Evolutionary conservation across 495 filamentous ascomycete genomes (phyloP).

Genomic region (Penicillium verhagenii): DNA sequence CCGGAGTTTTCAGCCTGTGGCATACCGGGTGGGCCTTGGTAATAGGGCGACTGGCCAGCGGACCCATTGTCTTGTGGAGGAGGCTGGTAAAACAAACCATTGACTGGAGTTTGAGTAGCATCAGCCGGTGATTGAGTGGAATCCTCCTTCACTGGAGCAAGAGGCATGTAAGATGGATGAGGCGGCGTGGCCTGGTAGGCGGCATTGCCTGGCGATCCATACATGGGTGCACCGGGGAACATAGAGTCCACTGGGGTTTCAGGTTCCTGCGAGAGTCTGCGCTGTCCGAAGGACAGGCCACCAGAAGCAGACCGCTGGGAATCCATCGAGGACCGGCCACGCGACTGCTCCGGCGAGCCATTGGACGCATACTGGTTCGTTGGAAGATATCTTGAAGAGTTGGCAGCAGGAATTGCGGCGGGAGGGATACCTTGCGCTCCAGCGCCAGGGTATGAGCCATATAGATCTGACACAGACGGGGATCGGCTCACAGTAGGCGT

Average conservation of each 20-base stretch:
- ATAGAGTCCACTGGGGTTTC: conserved; percentile 33
- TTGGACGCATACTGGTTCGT: conserved; percentile 46
- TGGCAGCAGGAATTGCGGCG: conserved; percentile 38
- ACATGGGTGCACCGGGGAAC: conserved; percentile 29
- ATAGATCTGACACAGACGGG: conserved; percentile 73
- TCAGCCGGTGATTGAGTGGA: conserved; percentile 29
- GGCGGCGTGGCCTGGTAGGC: conserved; percentile 51
- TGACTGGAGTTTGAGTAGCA: conserved; percentile 20
- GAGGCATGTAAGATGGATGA: conserved; percentile 48
- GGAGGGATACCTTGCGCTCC: conserved; percentile 37
- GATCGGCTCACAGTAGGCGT: conserved; percentile 82
- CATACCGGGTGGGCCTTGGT: conserved; percentile 28
- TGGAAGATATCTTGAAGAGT: conserved; percentile 66
- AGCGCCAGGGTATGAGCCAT: conserved; percentile 54
- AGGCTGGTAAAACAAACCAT: conserved; percentile 29
- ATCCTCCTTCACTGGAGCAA: conserved; percentile 47
- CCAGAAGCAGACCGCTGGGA: conserved; percentile 43
- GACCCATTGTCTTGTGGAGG: conserved; percentile 13
- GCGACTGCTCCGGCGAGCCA: conserved; percentile 49
- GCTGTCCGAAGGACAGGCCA: conserved; percentile 30
- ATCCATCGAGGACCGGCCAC: conserved; percentile 46
- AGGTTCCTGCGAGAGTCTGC: conserved; percentile 43
- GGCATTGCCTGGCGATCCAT: conserved; percentile 35
- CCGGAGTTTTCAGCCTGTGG: conserved; percentile 13
- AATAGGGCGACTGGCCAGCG: conserved; percentile 18